Evolutionary conservation across 129 eudicot genomes (phyloP), one percentile per base, ranked within the genome.

Genomic region (Dittrichia graveolens): DNA sequence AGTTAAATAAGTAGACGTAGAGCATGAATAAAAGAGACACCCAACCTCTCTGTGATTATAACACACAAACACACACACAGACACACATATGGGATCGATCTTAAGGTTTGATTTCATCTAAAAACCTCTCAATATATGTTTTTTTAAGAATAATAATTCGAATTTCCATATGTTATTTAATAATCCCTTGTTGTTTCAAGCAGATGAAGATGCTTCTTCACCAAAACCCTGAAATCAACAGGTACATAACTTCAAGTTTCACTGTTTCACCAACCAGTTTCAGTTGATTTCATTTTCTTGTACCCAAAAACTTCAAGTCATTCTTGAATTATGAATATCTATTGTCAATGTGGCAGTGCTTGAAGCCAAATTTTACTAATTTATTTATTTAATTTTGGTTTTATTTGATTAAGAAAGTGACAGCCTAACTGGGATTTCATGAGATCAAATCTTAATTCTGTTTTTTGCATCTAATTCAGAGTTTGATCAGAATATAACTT

Each of bases 11-110:
- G 57, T 67, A 76, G 75, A 77, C 81, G 56, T 77, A 69, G 76
- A 77, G 5, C 71, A 69, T 77, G 75, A 65, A 69, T 76, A 11
- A 77, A 59, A 77, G 57, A 48, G 81, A 77, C 81, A 69, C 57
- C 49, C 42, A 42, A 57, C 67, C 81, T 69, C 47, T 67, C 67
- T 38, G 66, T 43, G 3, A 8, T 13, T 46, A 12, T 7, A 19
- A 35, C 34, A 73, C 2, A 47, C 16, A 13, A n/a, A 47, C 52
- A 46, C 52, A 47, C 52, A 47, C 52, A 46, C 53, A 47, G 5
- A 47, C 4, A 55, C 4, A 68, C 5, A 34, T 42, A 54, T 63
- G 41, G 34, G 18, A 14, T n/a, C 3, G 31, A 35, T 67, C 1
- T 48, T 48, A 4, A 34, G 40, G 42, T 11, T 10, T 59, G 43